Base-by-base conservation (phyloP, 768 basidiomycete species). In the Collybia mongolica region DNA sequence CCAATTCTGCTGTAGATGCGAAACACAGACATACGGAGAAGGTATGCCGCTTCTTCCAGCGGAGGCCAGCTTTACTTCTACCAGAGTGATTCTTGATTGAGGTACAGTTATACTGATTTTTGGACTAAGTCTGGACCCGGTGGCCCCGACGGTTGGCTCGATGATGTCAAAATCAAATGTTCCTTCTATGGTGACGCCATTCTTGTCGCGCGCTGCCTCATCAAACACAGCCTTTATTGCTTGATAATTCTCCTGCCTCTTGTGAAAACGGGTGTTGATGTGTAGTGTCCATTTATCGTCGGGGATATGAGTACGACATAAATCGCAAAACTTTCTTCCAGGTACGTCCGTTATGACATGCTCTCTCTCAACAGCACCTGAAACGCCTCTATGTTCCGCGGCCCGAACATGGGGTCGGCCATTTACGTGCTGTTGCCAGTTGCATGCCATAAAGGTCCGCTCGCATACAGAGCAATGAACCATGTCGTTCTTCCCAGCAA, bases 191-290 rank as follows among this genome's bases (percentile, higher is more conserved):
- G 61, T 57, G 6, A 83, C 61, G 0, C 76, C 81, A 37, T 82
- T 67, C 43, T 79, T 80, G 51, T 84, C 80, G 24, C 68, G 71
- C 42, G 80, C 75, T 0, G 80, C 76, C 38, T 77, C 75, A 6
- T 80, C 77, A 7, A 81, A 49, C 0, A 70, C 76, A 2, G 68
- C 61, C 24, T 66, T 65, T 49, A 74, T 74, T 6, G 65, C 58
- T 0, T 68, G 49, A 48, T 69, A 78, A 11, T 52, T 54, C 54
- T 72, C 69, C 17, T 66, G 67, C 20, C 59, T 66, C 20, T 50
- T 52, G 51, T 81, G 80, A 7, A 52, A 58, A 0, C 36, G 9
- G 7, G 51, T 49, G 0, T 26, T 42, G 2, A 57, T 42, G 54
- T 81, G 79, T 0, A 19, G n/a, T 1, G 35, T n/a, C 77, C 73